Percentiles rank a stretch among this genome's conserved stretches.
These are phyloP conservation scores for Candida nemodendra DNA, from an alignment of 805 yeast species.

Conservation along the genomic window DNA sequence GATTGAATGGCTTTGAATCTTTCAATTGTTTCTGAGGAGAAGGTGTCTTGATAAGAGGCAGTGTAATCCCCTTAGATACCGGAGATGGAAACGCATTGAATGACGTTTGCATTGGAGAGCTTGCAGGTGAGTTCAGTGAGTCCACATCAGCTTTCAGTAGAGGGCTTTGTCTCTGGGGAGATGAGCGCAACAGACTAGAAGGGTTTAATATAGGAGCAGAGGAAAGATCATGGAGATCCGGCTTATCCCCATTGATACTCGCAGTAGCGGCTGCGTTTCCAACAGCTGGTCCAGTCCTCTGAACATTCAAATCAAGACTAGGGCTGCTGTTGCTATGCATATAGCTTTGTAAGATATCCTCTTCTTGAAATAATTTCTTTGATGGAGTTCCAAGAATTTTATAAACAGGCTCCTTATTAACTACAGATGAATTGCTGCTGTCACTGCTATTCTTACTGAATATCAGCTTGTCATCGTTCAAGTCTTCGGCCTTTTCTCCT, in stretches of 20 bases:
- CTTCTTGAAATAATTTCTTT: conserved; percentile 1
- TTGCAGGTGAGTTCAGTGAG: conserved; percentile 10
- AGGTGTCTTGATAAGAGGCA: conserved; percentile 13
- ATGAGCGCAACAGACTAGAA: background rate
- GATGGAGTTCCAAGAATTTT: conserved; percentile 8
- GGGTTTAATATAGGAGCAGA: background rate
- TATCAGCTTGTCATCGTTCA: conserved; percentile 26
- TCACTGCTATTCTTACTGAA: conserved; percentile 20
- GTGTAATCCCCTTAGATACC: background rate
- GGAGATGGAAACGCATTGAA: background rate
- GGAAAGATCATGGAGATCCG: too few species aligned
- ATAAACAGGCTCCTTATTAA: conserved; percentile 17
- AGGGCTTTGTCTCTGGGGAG: background rate
- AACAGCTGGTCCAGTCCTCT: conserved; percentile 12
- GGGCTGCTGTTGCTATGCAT: background rate
- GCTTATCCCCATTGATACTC: background rate
- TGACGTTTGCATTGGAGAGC: conserved; percentile 4
- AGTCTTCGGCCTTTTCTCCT: conserved; percentile 1
- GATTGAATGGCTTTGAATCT: background rate
- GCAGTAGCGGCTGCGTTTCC: background rate
- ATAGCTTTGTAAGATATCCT: conserved; percentile 10
- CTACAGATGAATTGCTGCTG: conserved; percentile 7
- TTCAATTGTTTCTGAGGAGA: conserved; percentile 11
- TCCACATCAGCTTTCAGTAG: conserved; percentile 7
- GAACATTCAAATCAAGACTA: conserved; percentile 1